Evolutionary conservation across 139 green algal species (phyloP).

Genomic region (Nannochloris sp.): DNA sequence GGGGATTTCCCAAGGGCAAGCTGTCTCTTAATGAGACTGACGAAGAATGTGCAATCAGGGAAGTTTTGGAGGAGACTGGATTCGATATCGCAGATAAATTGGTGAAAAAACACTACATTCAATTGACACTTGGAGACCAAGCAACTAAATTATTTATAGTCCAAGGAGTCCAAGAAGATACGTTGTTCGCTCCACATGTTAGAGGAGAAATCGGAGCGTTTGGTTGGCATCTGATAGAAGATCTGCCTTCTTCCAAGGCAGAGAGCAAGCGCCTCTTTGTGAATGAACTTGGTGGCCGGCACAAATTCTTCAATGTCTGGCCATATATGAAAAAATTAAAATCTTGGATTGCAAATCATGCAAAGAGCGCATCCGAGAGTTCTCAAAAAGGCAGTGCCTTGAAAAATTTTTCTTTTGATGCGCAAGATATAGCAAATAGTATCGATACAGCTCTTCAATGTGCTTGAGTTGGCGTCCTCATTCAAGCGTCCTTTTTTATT

Average conservation of each 20-base stretch:
- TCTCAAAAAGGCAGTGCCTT: background rate
- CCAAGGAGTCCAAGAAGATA: conserved; percentile 42
- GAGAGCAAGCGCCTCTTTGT: conserved; percentile 49
- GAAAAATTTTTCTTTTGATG: background rate
- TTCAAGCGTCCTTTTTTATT: too few species aligned
- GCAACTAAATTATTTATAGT: conserved; percentile 63
- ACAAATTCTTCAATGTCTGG: conserved; percentile 78
- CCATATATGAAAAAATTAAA: conserved; percentile 48
- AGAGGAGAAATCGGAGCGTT: conserved; percentile 67
- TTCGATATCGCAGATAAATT: conserved; percentile 46
- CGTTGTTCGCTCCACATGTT: conserved; percentile 52
- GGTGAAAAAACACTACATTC: conserved; percentile 46
- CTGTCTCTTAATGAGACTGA: conserved; percentile 76
- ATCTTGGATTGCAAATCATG: conserved; percentile 37
- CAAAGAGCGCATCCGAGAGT: too few species aligned
- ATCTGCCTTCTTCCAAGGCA: conserved; percentile 38
- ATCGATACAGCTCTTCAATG: too few species aligned
- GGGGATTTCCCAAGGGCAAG: conserved; percentile 92
- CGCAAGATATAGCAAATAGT: background rate
- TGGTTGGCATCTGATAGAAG: conserved; percentile 60
- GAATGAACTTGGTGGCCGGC: conserved; percentile 45
- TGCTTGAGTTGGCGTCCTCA: too few species aligned
- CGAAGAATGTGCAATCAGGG: conserved; percentile 67
- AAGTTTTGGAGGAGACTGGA: conserved; percentile 79
- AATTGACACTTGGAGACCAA: conserved; percentile 47